Conservation (phyloP, 202 grass and related monocot genomes). For the Setaria viridis region DNA sequence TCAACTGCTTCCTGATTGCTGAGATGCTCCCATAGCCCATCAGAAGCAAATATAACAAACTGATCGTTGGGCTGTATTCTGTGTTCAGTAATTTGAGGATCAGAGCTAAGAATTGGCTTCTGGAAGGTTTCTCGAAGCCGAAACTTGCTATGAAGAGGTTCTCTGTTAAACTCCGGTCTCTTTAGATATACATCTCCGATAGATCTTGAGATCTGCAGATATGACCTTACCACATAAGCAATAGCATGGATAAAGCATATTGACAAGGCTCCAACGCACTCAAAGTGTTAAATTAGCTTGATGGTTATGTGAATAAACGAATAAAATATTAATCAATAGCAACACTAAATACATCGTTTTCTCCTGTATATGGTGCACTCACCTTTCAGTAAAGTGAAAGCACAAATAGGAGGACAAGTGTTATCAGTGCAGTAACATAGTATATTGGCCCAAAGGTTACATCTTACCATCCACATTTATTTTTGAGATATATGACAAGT, state of each 20-base stretch:
- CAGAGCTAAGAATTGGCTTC: conserved; percentile 81
- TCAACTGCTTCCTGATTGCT: conserved; percentile 94
- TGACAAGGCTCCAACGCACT: neutral
- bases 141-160: conserved; percentile 79
- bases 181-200: conserved; percentile 94
- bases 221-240: conserved; percentile 17
- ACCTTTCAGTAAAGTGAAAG: conserved; percentile 44
- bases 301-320: conserved; percentile 6
- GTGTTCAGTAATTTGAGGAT: conserved; percentile 79
- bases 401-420: conserved; percentile 1
- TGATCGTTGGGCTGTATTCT: conserved; percentile 75
- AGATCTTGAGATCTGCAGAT: conserved; percentile 88
- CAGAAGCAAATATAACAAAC: conserved; percentile 95
- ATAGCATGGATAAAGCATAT: conserved; percentile 12
- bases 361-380: neutral
- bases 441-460: conserved; percentile 30
- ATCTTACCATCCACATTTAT: conserved; percentile 40
- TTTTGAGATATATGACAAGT: conserved; percentile 30
- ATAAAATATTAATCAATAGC: conserved; percentile 4
- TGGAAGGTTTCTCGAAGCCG: conserved; percentile 81
- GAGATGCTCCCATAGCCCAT: conserved; percentile 94
- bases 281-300: neutral
- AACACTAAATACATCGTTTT: conserved; percentile 1
- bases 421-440: conserved; percentile 19
- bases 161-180: conserved; percentile 76